A percentile compares a stretch with the other conserved stretches of the same genome.
These are phyloP conservation scores for Rhododendron kiyosumense DNA, from an alignment of 148 eudicot species.

Conservation along the genomic window DNA sequence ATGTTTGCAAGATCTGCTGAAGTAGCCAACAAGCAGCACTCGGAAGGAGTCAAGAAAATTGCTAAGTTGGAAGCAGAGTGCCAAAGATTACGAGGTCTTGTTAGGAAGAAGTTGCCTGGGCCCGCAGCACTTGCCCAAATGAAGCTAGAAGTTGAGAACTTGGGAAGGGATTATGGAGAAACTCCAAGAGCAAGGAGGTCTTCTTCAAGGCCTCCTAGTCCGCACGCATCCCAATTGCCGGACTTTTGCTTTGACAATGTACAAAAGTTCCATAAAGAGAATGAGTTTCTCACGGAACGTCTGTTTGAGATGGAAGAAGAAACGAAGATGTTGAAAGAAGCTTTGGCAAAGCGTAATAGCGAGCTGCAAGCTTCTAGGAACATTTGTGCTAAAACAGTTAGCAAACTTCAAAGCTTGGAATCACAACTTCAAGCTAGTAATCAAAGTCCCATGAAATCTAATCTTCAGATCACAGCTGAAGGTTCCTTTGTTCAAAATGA, in stretches of 20 bases:
- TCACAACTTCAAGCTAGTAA: constrained; percentile 40
- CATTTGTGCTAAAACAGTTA: constrained; percentile 73
- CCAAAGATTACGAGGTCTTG: constrained; percentile 94
- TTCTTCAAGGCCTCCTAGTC: constrained; percentile 65
- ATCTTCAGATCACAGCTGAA: constrained; percentile 20
- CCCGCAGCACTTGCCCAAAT: constrained; percentile 99
- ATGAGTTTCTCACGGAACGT: constrained; percentile 77
- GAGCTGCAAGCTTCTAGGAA: constrained; percentile 89
- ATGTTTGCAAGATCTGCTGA: constrained; percentile 91
- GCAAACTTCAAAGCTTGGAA: constrained; percentile 84
- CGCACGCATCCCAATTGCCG: constrained; percentile 52
- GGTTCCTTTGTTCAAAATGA: constrained; percentile 39
- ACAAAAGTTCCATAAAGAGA: constrained; percentile 75
- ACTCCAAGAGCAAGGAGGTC: constrained; percentile 55
- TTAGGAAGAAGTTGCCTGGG: constrained; percentile 90
- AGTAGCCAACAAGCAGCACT: constrained; percentile 82
- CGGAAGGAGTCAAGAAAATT: constrained; percentile 87
- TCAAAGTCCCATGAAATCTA: constrained; percentile 32
- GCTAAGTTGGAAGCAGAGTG: constrained; percentile 95
- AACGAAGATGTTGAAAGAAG: constrained; percentile 95
- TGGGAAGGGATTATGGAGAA: constrained; percentile 83
- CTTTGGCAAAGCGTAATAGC: constrained; percentile 79
- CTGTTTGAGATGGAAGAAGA: constrained; percentile 87
- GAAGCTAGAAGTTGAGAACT: constrained; percentile 90
- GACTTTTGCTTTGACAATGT: constrained; percentile 62